Evolutionary conservation across 208 protist genomes (phyloP), one percentile per base, ranked within the genome.

Genomic region (Blechomonas ayalai): DNA sequence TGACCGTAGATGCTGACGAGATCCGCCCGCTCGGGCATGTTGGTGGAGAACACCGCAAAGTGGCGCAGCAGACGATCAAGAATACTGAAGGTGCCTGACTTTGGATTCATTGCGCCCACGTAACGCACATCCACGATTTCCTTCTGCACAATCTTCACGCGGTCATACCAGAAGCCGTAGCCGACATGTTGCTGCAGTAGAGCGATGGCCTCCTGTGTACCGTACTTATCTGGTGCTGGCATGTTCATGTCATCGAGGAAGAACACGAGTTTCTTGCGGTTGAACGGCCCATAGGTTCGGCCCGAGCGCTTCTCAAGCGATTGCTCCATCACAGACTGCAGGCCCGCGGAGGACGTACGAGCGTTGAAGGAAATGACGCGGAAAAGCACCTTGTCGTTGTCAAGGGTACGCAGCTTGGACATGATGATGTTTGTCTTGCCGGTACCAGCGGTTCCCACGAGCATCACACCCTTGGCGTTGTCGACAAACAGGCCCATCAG

Each of bases 241-340:
- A 99, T 99, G 75, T 99, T 99, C 59, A 99, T 80, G 64, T 99
- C 97, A 58, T 99, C 97, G 26, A 99, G 64, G 70, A 98, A 98
- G 70, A 96, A 98, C 41, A 98, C 85, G 1, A 98, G 80, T 64
- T 96, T 97, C 69, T 97, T 97, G 25, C 83, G 91, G 58, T 96
- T 97, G 38, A 94, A 86, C 26, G 97, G 97, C 15, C 90, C 96
- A 52, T 90, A 98, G 15, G 79, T 91, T 15, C 79, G 75, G 34
- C 97, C 97, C n/a, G 90, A 92, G 47, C 96, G 96, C 81, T 98
- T 98, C 59, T 97, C 95, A 26, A 99, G 65, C 22, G 85, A 89
- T 47, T 95, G 82, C 67, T 99, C 96, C 64, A 99, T 92, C 24
- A 98, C 95, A 6, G 61, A 41, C 71, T 99, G 95, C 50, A 98